Base-by-base conservation (phyloP, 179 eudicot species). In the Carnegiea gigantea region DNA sequence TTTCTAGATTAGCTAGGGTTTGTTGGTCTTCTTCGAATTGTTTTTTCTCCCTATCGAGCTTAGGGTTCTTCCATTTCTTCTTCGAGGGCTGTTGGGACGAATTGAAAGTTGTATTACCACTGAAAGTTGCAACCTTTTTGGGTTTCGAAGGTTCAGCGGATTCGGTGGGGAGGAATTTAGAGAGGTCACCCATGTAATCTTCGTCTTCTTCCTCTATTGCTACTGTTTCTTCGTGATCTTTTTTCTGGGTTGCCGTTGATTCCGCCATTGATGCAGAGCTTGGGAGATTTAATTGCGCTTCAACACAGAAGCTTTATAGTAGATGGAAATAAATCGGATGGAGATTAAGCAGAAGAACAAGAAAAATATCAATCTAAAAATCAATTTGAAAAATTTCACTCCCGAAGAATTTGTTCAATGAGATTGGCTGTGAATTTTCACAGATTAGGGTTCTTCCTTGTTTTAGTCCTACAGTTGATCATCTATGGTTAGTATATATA, bases 111-210 rank as follows among this genome's bases (percentile, higher is more conserved):
- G 80, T 14, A 17, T 51, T 88, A n/a, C 60, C 78, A 44, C 21
- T 46, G 4, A 6, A 51, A 11, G 1, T 51, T 7, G 77, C 18
- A 4, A 81, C 89, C 89, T 90, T 90, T 76, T 86, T 83, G 78
- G 86, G 77, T 72, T 86, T 88, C 8, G 91, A 75, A 62, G 88
- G 81, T 43, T 76, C 76, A 62, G 89, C 44, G 44, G 86, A 33
- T 81, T 88, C 86, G 3, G 89, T 83, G 26, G 94, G 88, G 14
- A 94, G 83, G 77, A 94, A 94, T 30, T 86, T 92, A 18, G 97
- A 89, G 85, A 94, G 92, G 76, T 94, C 98, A 5, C 94, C 95
- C 97, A 94, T 88, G 92, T 94, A 94, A 82, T 94, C 98, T 43
- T 82, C 87, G 14, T 93, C 98, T 49, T 92, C 92, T 59, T 87